Percentiles rank a stretch among this genome's conserved stretches.
Conservation (phyloP, 1,284 basidiomycete genomes). For the Melampsora abietis-canadensis region DNA sequence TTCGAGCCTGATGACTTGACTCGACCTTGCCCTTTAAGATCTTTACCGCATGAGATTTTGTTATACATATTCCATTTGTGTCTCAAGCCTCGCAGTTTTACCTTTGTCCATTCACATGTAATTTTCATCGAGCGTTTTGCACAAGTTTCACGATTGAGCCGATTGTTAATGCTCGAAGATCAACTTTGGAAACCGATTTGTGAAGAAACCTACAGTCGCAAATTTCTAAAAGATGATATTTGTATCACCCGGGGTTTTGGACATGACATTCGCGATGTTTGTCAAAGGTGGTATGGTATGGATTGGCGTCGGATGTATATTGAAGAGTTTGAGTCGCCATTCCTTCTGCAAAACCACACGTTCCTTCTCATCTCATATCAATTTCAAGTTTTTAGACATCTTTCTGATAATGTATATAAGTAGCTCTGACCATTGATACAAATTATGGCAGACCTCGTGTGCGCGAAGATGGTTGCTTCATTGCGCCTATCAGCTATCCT, state of each 20-base stretch:
- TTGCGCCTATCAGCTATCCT: conserved; percentile 25
- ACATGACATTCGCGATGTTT: not conserved
- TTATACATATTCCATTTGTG: not conserved
- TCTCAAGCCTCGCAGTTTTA: not conserved
- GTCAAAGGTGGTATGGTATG: conserved; percentile 5
- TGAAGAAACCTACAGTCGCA: conserved; percentile 5
- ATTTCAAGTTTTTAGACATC: not conserved
- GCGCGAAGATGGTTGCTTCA: conserved; percentile 34
- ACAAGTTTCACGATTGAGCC: not conserved
- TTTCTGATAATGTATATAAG: not conserved
- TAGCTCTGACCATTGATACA: too few species aligned
- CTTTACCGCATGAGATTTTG: conserved; percentile 12
- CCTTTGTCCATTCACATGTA: not conserved
- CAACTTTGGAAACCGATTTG: conserved; percentile 14
- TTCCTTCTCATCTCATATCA: not conserved
- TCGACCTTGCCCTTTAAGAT: not conserved
- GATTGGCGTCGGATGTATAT: conserved; percentile 34
- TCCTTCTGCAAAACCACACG: not conserved
- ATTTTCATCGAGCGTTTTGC: conserved; percentile 14
- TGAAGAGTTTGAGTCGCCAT: conserved; percentile 1
- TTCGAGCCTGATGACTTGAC: conserved; percentile 1
- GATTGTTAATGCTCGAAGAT: conserved; percentile 5
- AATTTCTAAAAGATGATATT: conserved; percentile 7
- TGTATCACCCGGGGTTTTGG: not conserved
- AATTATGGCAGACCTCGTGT: conserved; percentile 7